Evolutionary conservation across 1,284 basidiomycete species (phyloP).

Genomic region (Mycena citricolor): DNA sequence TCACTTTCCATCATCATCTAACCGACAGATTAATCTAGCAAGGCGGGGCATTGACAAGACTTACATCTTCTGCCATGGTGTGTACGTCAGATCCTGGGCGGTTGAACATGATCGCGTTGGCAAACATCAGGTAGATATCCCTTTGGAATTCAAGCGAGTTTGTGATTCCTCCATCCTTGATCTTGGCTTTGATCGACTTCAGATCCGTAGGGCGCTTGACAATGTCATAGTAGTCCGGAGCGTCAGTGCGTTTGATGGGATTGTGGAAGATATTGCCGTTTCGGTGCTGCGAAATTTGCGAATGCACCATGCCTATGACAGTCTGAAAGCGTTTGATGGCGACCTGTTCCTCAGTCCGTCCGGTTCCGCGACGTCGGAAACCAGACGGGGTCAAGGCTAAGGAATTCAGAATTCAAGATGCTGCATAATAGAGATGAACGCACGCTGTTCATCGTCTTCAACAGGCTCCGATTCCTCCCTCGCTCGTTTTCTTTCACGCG

Average conservation of each 20-base stretch:
- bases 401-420: not conserved
- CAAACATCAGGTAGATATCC: slow-evolving; percentile 91
- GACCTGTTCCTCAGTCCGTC: slow-evolving; percentile 45
- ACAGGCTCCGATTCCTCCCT: slow-evolving; percentile 69
- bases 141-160: slow-evolving; percentile 85
- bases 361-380: slow-evolving; percentile 34
- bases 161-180: slow-evolving; percentile 79
- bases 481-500: slow-evolving; percentile 59
- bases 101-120: slow-evolving; percentile 96
- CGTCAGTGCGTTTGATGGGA: slow-evolving; percentile 84
- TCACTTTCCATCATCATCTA: slow-evolving; percentile 89
- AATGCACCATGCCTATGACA: slow-evolving; percentile 77
- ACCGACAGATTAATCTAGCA: slow-evolving; percentile 12
- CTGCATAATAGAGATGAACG: not conserved
- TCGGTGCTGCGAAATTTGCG: slow-evolving; percentile 79
- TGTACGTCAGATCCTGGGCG: slow-evolving; percentile 80
- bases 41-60: slow-evolving; percentile 25
- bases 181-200: slow-evolving; percentile 80
- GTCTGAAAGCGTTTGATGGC: slow-evolving; percentile 76
- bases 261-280: slow-evolving; percentile 89
- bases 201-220: slow-evolving; percentile 92
- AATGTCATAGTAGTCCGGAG: slow-evolving; percentile 87
- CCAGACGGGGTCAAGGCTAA: slow-evolving; percentile 29
- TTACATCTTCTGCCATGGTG: slow-evolving; percentile 85
- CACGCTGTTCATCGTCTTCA: slow-evolving; percentile 65